These are phyloP conservation scores for Arctium minus DNA, from an alignment of 129 eudicot species.

Conservation along the genomic window DNA sequence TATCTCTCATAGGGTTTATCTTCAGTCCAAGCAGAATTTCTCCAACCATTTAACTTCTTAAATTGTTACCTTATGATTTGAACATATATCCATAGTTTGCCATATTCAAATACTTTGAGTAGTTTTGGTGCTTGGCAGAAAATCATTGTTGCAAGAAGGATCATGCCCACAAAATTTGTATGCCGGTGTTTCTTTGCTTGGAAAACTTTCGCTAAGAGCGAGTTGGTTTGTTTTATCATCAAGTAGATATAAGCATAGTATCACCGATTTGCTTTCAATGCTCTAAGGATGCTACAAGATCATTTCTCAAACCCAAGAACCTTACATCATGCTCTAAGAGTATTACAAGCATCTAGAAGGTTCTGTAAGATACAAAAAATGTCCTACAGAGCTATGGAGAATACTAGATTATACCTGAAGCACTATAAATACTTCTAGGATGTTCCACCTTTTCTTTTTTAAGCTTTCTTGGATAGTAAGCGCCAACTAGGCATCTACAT, in stretches of 20 bases:
- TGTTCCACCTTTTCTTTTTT: neutral
- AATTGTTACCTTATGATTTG: no score
- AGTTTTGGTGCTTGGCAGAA: no score
- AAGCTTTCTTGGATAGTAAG: neutral
- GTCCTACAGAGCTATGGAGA: neutral
- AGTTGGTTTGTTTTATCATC: neutral
- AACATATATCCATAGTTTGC: no score
- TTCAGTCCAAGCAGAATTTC: no score
- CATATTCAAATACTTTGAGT: no score
- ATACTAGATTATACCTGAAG: neutral
- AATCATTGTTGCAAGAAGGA: no score
- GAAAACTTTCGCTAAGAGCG: neutral
- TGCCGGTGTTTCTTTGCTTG: no score
- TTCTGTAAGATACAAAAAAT: neutral
- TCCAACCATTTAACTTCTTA: no score
- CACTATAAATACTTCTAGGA: neutral
- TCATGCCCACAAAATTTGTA: no score
- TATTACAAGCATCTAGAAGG: neutral
- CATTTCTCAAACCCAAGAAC: neutral
- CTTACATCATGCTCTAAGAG: neutral
- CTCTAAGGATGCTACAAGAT: neutral
- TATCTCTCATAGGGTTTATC: no score
- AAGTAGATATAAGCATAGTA: no score
- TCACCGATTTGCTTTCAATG: neutral
- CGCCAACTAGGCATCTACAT: neutral